These are phyloP conservation scores for Austroboletus eburneus DNA, from an alignment of 768 basidiomycete species.

Conservation along the genomic window DNA sequence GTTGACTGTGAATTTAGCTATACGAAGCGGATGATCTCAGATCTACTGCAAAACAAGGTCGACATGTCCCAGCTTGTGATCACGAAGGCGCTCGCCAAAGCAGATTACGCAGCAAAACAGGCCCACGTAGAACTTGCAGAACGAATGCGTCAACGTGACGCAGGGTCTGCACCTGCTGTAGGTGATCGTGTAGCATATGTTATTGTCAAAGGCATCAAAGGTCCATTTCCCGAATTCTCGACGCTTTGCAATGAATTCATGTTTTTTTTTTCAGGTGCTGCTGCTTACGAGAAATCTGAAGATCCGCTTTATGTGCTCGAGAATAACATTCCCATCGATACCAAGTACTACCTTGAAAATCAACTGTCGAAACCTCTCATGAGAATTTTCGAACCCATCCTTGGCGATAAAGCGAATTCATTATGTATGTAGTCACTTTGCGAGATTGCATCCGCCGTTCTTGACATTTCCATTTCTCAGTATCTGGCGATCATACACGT, in stretches of 20 bases:
- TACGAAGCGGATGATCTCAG: conserved; percentile 88
- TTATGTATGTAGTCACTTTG: conserved; percentile 51
- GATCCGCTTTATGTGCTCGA: conserved; percentile 97
- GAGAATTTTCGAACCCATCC: conserved; percentile 96
- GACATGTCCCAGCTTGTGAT: conserved; percentile 99
- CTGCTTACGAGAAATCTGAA: conserved; percentile 98
- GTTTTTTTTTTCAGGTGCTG: conserved; percentile 57
- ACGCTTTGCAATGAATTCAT: background rate
- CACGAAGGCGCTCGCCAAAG: conserved; percentile 92
- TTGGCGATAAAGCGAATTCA: conserved; percentile 86
- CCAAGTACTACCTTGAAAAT: conserved; percentile 96
- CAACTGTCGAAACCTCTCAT: conserved; percentile 95
- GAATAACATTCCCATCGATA: conserved; percentile 97
- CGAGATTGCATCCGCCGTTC: conserved; percentile 1
- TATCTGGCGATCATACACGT: conserved; percentile 94
- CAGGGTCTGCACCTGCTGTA: conserved; percentile 94
- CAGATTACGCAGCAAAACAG: conserved; percentile 92
- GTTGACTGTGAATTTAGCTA: conserved; percentile 53
- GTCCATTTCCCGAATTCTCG: conserved; percentile 34
- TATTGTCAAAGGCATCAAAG: conserved; percentile 94
- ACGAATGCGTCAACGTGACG: conserved; percentile 94
- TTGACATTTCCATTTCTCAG: conserved; percentile 37
- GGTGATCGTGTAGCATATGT: conserved; percentile 99
- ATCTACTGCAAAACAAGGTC: conserved; percentile 92
- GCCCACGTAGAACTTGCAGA: conserved; percentile 95